These are phyloP conservation scores for Phascolomyces articulosus DNA, from an alignment of 371 early-diverging fungal genomes.

Conservation along the genomic window DNA sequence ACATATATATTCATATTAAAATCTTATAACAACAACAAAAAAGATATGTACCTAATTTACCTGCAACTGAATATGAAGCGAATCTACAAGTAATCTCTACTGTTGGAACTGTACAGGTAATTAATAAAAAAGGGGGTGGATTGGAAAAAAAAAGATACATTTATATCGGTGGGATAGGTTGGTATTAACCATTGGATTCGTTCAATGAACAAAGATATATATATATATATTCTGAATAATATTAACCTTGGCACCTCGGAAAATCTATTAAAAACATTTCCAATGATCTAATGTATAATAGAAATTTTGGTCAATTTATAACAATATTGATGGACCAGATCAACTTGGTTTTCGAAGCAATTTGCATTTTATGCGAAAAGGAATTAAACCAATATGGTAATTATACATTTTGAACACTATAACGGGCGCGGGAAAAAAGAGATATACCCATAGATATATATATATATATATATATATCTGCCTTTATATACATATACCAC, in stretches of 20 bases:
- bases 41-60: slow-evolving; percentile 57
- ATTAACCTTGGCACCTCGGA: too few species aligned
- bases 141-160: too few species aligned
- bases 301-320: slow-evolving; percentile 61
- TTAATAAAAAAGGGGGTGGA: neutral
- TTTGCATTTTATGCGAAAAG: slow-evolving; percentile 70
- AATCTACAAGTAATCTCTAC: slow-evolving; percentile 62
- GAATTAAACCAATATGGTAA: slow-evolving; percentile 76
- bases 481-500: too few species aligned
- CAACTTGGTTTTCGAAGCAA: slow-evolving; percentile 51
- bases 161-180: too few species aligned
- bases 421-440: neutral
- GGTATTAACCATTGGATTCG: too few species aligned
- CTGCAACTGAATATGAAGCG: slow-evolving; percentile 60
- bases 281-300: too few species aligned
- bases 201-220: too few species aligned
- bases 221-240: too few species aligned
- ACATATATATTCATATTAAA: neutral
- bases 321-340: slow-evolving; percentile 57
- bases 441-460: too few species aligned
- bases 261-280: too few species aligned
- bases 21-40: neutral
- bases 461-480: too few species aligned
- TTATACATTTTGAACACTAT: neutral
- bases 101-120: slow-evolving; percentile 65